Percentiles rank a stretch among this genome's conserved stretches.
These are phyloP conservation scores for Colletotrichum limetticola DNA, from an alignment of 2,329 filamentous ascomycete species.

Conservation along the genomic window DNA sequence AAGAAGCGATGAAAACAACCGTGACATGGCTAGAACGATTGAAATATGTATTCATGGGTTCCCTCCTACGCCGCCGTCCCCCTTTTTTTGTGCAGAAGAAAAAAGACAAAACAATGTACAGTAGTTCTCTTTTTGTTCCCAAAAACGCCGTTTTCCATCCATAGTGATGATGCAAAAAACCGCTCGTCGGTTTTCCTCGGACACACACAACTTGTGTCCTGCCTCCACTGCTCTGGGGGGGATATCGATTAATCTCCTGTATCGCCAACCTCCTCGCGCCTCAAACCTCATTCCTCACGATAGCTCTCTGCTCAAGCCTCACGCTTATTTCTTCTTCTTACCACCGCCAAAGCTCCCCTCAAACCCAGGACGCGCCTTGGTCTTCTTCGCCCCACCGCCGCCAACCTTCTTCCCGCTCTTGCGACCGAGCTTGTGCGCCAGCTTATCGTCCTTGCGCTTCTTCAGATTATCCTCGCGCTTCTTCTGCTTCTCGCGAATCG, in stretches of 20 bases:
- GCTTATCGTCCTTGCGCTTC: constrained; percentile 80
- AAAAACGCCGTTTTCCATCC: constrained; percentile 28
- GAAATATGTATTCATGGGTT: constrained; percentile 30
- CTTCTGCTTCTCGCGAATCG: constrained; percentile 81
- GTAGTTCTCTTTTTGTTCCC: background rate
- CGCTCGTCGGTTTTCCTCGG: background rate
- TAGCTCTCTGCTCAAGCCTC: background rate
- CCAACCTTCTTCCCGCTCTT: constrained; percentile 60
- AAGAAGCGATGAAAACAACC: background rate
- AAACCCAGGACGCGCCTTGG: constrained; percentile 72
- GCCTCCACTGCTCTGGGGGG: background rate
- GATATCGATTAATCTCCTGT: constrained; percentile 22
- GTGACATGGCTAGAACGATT: constrained; percentile 30
- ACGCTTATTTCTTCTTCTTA: constrained; percentile 51
- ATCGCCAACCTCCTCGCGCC: background rate
- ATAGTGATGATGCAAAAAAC: constrained; percentile 15
- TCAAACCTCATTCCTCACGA: background rate
- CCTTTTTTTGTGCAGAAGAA: constrained; percentile 15
- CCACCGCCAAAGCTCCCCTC: constrained; percentile 74
- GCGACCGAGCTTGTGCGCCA: constrained; percentile 66
- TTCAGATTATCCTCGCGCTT: constrained; percentile 84
- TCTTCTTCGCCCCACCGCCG: constrained; percentile 40
- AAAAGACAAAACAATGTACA: background rate
- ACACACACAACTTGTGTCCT: background rate
- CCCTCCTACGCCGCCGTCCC: constrained; percentile 29